A percentile compares a stretch with the other conserved stretches of the same genome.
phyloP scores from a whole-genome alignment of 495 filamentous ascomycete species.

The Xylaria palmicola region DNA sequence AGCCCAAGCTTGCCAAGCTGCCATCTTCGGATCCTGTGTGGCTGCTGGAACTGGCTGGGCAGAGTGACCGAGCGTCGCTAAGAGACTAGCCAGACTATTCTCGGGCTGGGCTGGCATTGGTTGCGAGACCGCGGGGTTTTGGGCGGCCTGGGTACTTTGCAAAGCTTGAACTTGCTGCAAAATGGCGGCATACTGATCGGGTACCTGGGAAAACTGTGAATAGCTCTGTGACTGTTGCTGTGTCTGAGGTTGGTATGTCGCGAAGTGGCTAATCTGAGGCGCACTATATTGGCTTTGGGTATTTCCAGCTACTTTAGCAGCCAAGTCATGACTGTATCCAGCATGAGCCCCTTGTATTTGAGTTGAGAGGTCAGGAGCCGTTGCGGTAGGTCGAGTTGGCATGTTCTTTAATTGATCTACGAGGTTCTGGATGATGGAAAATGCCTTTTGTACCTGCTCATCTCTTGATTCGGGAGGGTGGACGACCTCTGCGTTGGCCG shows the following conservation, averaged over 20 bases:
- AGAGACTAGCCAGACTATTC: conserved; percentile 14
- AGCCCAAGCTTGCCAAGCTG: conserved; percentile 18
- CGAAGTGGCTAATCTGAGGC: not conserved
- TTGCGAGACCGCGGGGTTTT: not conserved
- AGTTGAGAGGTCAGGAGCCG: conserved; percentile 35
- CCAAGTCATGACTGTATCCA: conserved; percentile 22
- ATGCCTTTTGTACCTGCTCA: conserved; percentile 30
- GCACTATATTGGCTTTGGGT: not conserved
- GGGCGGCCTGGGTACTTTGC: conserved; percentile 19
- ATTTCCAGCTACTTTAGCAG: conserved; percentile 14
- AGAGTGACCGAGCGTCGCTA: conserved; percentile 17
- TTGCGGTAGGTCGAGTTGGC: conserved; percentile 31
- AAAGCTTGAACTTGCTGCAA: conserved; percentile 30
- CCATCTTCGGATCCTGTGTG: not conserved
- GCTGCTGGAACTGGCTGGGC: conserved; percentile 1
- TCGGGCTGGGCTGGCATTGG: not conserved
- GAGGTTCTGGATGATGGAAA: conserved; percentile 30
- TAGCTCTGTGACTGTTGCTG: conserved; percentile 26
- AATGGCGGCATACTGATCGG: conserved; percentile 19
- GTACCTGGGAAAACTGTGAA: conserved; percentile 25
- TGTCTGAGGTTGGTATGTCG: conserved; percentile 16
- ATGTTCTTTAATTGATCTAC: conserved; percentile 29
- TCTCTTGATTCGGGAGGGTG: conserved; percentile 35
- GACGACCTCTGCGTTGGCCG: conserved; percentile 22
- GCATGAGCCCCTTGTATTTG: not conserved